Conservation (phyloP, 1,284 basidiomycete genomes). For the Schizophyllum commune region DNA sequence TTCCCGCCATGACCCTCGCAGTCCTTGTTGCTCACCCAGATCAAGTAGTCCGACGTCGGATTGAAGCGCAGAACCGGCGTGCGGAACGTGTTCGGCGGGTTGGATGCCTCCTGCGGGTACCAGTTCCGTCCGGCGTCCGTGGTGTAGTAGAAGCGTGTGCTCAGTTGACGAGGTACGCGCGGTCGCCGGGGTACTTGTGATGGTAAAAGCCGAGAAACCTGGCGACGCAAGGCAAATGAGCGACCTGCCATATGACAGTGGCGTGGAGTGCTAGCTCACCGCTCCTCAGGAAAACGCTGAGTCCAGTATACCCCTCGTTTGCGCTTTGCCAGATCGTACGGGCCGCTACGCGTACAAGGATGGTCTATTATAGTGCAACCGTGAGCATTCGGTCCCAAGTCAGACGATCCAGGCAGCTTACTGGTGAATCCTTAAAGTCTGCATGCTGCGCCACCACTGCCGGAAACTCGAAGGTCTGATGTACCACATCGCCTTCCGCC, state of each 20-base stretch:
- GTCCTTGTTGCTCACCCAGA: constrained; percentile 79
- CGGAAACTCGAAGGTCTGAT: constrained; percentile 69
- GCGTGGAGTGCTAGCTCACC: constrained; percentile 12
- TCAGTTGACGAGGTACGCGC: constrained; percentile 87
- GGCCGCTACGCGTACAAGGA: constrained; percentile 78
- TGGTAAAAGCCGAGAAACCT: constrained; percentile 78
- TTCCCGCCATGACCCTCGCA: constrained; percentile 38
- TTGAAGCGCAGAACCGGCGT: constrained; percentile 84
- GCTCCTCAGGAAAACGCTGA: constrained; percentile 50
- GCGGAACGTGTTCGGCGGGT: constrained; percentile 74
- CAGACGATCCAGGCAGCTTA: no score
- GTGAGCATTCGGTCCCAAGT: no score
- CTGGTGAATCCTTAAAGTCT: constrained; percentile 75
- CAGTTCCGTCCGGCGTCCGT: constrained; percentile 77
- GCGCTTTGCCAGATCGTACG: constrained; percentile 85
- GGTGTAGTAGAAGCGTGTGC: constrained; percentile 67
- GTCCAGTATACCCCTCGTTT: constrained; percentile 95
- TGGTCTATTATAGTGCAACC: constrained; percentile 58
- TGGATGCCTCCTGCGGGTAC: constrained; percentile 54
- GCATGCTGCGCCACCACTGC: constrained; percentile 66
- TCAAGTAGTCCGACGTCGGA: constrained; percentile 77
- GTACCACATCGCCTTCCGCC: constrained; percentile 61
- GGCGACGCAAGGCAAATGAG: no score
- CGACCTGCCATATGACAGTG: no score
- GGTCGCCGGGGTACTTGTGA: constrained; percentile 71